These are phyloP conservation scores for Periglandula ipomoeae DNA, from an alignment of 2,329 filamentous ascomycete species.

Conservation along the genomic window DNA sequence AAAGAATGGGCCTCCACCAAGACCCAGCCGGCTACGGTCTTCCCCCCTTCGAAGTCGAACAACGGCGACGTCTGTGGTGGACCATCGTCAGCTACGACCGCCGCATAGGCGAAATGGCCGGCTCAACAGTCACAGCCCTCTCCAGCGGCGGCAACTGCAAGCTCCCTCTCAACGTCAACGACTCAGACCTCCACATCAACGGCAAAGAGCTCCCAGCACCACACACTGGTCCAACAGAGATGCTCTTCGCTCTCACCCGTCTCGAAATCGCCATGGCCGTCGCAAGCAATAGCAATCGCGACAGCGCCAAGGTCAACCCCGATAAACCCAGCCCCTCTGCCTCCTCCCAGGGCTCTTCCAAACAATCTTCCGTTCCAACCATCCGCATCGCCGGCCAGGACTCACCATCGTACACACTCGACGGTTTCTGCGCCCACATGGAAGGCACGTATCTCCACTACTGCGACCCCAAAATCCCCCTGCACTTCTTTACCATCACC, in stretches of 20 bases:
- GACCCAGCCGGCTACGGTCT: constrained; percentile 47
- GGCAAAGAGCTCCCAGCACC: constrained; percentile 43
- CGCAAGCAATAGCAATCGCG: constrained; percentile 35
- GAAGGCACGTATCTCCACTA: constrained; percentile 46
- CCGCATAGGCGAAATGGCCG: constrained; percentile 58
- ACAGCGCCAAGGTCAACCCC: constrained; percentile 20
- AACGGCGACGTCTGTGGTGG: constrained; percentile 68
- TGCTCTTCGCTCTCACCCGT: constrained; percentile 49
- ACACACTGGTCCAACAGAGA: constrained; percentile 46
- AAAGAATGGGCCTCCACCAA: constrained; percentile 59
- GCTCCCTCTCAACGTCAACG: constrained; percentile 52
- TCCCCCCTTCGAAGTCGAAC: constrained; percentile 54
- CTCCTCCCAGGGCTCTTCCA: constrained; percentile 13
- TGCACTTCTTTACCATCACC: constrained; percentile 49
- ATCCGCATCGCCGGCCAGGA: constrained; percentile 41
- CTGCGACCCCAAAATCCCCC: constrained; percentile 48
- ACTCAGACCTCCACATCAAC: constrained; percentile 48
- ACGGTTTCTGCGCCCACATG: constrained; percentile 44
- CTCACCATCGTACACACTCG: constrained; percentile 39
- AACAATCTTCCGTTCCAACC: constrained; percentile 19
- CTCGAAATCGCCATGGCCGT: constrained; percentile 49
- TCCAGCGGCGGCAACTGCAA: constrained; percentile 45
- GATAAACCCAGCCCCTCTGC: constrained; percentile 17
- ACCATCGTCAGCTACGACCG: constrained; percentile 59
- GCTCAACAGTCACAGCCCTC: constrained; percentile 44